A percentile compares a stretch with the other conserved stretches of the same genome.
These are phyloP conservation scores for Eleusine coracana DNA, from an alignment of 176 grass and related monocot species.

Conservation along the genomic window DNA sequence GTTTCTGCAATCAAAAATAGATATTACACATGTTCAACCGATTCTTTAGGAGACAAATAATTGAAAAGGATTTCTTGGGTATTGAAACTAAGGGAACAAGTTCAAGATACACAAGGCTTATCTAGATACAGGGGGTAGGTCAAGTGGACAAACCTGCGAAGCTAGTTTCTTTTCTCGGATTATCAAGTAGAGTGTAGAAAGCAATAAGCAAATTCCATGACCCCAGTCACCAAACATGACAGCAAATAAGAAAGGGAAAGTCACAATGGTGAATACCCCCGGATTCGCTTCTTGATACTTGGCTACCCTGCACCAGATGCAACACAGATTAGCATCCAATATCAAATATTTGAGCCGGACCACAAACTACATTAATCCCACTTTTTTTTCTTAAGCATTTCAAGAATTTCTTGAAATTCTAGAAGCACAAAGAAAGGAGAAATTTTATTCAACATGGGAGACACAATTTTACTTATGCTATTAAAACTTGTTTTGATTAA, in stretches of 20 bases:
- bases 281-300: constrained; percentile 98
- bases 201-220: constrained; percentile 84
- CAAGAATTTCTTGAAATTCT: not conserved
- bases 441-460: constrained; percentile 1
- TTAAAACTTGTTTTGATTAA: constrained; percentile 13
- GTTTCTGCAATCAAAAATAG: constrained; percentile 60
- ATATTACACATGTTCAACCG: constrained; percentile 24
- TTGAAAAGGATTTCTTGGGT: not conserved
- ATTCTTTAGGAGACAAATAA: constrained; percentile 11
- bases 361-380: constrained; percentile 1
- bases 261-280: constrained; percentile 86
- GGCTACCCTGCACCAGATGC: constrained; percentile 59
- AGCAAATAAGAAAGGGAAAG: constrained; percentile 95
- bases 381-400: constrained; percentile 13
- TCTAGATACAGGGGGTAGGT: not conserved
- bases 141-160: constrained; percentile 69
- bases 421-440: not conserved
- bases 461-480: not conserved
- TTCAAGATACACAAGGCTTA: constrained; percentile 8
- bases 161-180: constrained; percentile 83
- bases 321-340: constrained; percentile 42
- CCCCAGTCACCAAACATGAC: constrained; percentile 99
- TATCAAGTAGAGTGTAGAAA: constrained; percentile 68
- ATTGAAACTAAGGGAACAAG: constrained; percentile 1
- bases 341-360: not conserved